Evolutionary conservation across 169 alveolate species (phyloP).

Genomic region (Plasmodium gaboni): DNA sequence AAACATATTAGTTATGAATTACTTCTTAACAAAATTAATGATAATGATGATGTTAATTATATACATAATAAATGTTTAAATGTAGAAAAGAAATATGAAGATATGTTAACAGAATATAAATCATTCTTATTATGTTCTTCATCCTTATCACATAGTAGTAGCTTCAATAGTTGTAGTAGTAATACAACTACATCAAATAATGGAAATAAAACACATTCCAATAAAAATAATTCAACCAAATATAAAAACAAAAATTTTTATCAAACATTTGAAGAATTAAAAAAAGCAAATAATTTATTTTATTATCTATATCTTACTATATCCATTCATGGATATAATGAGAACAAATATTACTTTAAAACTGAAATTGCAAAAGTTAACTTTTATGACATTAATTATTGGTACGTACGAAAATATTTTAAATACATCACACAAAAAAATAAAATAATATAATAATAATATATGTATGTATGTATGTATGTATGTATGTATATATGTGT

Average conservation of each 20-base stretch:
- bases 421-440: background rate
- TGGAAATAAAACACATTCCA: conserved; percentile 22
- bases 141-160: conserved; percentile 68
- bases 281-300: conserved; percentile 74
- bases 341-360: conserved; percentile 69
- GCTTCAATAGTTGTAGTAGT: conserved; percentile 75
- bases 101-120: conserved; percentile 74
- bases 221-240: conserved; percentile 40
- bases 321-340: conserved; percentile 74
- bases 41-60: conserved; percentile 71
- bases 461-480: background rate
- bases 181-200: conserved; percentile 63
- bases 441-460: background rate
- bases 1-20: conserved; percentile 34
- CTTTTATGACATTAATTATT: conserved; percentile 70
- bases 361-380: conserved; percentile 77
- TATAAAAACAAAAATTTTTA: conserved; percentile 45
- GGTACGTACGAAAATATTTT: conserved; percentile 21
- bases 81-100: conserved; percentile 74
- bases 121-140: conserved; percentile 73
- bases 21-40: conserved; percentile 39
- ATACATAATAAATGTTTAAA: conserved; percentile 53
- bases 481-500: background rate
- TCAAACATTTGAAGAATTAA: conserved; percentile 73
- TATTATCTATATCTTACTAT: conserved; percentile 70